Conservation (phyloP, 306 rosid species). For the Pyrus pyrifolia region DNA sequence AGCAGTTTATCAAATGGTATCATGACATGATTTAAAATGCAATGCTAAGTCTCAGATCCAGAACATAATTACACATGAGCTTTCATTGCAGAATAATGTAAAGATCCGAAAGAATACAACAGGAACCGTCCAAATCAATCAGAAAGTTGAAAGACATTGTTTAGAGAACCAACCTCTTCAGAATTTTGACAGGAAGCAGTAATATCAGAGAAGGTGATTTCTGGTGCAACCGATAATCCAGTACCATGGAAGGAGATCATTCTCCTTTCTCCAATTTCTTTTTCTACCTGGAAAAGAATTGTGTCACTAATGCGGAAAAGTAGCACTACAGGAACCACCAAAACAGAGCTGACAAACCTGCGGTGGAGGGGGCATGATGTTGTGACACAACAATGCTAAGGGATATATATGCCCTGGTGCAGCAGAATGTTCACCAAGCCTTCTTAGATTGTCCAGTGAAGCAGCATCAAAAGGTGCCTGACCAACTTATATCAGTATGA, state of each 20-base stretch:
- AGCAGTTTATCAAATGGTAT: not conserved
- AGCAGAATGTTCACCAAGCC: conserved; percentile 79
- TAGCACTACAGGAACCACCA: conserved; percentile 13
- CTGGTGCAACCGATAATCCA: conserved; percentile 78
- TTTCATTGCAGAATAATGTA: not conserved
- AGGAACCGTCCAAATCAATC: conserved; percentile 5
- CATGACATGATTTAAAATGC: not conserved
- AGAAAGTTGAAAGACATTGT: conserved; percentile 5
- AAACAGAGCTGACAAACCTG: conserved; percentile 41
- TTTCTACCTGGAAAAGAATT: conserved; percentile 58
- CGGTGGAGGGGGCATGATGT: conserved; percentile 95
- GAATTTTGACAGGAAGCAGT: conserved; percentile 41
- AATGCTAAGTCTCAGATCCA: not conserved
- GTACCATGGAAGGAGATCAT: conserved; percentile 59
- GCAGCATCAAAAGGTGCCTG: conserved; percentile 93
- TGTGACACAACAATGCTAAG: conserved; percentile 67
- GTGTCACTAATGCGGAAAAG: conserved; percentile 10
- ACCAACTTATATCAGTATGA: conserved; percentile 38
- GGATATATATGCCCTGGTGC: conserved; percentile 88
- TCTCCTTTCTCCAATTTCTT: conserved; percentile 92
- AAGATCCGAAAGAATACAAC: not conserved
- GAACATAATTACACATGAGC: not conserved
- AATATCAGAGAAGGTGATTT: conserved; percentile 45
- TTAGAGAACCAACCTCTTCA: conserved; percentile 57
- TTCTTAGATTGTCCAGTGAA: conserved; percentile 89